Evolutionary conservation across 352 stramenopile species (phyloP).

Genomic region (Peronospora destructor): DNA sequence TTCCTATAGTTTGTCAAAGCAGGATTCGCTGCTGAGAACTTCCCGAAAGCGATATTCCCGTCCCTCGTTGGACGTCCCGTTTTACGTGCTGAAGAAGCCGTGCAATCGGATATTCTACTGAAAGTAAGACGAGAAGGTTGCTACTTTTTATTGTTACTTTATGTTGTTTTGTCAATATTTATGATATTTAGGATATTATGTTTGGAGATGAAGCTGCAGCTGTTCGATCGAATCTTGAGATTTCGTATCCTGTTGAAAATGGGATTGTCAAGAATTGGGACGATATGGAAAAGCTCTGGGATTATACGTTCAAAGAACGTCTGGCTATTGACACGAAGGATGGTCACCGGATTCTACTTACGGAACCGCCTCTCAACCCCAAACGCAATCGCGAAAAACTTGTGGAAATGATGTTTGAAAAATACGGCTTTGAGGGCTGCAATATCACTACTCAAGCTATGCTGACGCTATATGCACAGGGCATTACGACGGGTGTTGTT

Average conservation of each 20-base stretch:
- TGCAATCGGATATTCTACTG: conserved; percentile 79
- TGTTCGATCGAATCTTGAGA: conserved; percentile 82
- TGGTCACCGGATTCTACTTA: conserved; percentile 87
- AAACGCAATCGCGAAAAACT: conserved; percentile 89
- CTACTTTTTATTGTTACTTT: neutral
- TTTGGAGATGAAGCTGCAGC: conserved; percentile 90
- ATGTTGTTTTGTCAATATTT: neutral
- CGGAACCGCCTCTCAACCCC: conserved; percentile 89
- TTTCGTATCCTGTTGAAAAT: conserved; percentile 91
- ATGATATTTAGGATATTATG: conserved; percentile 86
- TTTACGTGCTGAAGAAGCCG: conserved; percentile 88
- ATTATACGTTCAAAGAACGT: conserved; percentile 93
- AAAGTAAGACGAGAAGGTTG: conserved; percentile 35
- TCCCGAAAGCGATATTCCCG: conserved; percentile 91
- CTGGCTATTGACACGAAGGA: conserved; percentile 57
- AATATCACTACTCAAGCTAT: conserved; percentile 91
- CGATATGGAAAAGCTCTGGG: conserved; percentile 96
- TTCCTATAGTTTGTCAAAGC: conserved; percentile 80
- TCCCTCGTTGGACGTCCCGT: conserved; percentile 92
- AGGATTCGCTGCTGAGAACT: conserved; percentile 92
- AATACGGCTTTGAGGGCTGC: conserved; percentile 85
- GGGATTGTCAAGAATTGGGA: conserved; percentile 96
- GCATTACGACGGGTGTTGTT: conserved; percentile 86
- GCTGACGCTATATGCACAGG: conserved; percentile 90
- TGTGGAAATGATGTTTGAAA: conserved; percentile 91